Evolutionary conservation across 108 stramenopile genomes (phyloP).

Genomic region (Conticribra weissflogii): DNA sequence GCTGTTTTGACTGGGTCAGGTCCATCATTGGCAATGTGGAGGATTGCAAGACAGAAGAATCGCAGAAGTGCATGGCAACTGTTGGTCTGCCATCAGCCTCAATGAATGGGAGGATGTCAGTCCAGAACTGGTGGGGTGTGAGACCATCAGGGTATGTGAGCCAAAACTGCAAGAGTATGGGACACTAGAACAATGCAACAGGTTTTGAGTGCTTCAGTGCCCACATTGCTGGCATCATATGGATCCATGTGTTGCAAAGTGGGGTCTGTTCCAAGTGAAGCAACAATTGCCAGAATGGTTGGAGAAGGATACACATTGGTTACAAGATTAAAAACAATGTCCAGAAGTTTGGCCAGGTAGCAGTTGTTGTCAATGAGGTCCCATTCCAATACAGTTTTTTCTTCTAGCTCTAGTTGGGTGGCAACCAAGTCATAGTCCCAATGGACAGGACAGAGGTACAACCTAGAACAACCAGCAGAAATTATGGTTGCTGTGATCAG

Average conservation of each 20-base stretch:
- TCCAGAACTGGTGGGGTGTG: conserved; percentile 13
- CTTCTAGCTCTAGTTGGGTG: too few species aligned
- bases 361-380: conserved; percentile 6
- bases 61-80: conserved; percentile 8
- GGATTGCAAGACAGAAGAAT: conserved; percentile 12
- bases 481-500: too few species aligned
- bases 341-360: not conserved
- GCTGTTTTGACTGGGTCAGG: conserved; percentile 1
- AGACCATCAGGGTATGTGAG: conserved; percentile 7
- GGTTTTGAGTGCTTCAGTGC: too few species aligned
- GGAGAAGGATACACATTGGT: not conserved
- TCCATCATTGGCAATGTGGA: not conserved
- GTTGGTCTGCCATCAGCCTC: conserved; percentile 6
- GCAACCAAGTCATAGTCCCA: too few species aligned
- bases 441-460: too few species aligned
- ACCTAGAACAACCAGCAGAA: too few species aligned
- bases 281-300: not conserved
- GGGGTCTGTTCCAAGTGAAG: not conserved
- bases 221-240: not conserved
- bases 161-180: conserved; percentile 11
- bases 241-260: not conserved
- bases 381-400: conserved; percentile 8
- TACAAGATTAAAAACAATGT: not conserved
- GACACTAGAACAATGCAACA: conserved; percentile 18
- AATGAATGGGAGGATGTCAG: conserved; percentile 10